Evolutionary conservation across 1,284 basidiomycete genomes (phyloP), one percentile per base, ranked within the genome.

Genomic region (Fomitopsis schrenkii): DNA sequence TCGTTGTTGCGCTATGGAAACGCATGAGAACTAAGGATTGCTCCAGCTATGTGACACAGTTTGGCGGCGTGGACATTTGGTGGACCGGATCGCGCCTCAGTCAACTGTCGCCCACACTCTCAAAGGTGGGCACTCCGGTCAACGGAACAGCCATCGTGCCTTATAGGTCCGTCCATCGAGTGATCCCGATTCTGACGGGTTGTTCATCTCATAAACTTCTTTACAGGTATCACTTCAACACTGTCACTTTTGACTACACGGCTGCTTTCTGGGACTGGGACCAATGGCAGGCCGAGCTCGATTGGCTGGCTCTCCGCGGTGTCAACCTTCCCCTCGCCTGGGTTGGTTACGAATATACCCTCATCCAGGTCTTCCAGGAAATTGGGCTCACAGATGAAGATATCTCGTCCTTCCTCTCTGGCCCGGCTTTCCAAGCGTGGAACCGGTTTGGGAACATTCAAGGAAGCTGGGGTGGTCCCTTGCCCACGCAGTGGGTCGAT

Each of bases 301-400:
- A 80, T 65, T 80, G 79, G 79, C 73, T 79, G 58, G 75, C 76
- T 0, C 72, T 80, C n/a, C 75, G 74, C 4, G 79, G 79, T 10
- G 67, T 79, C 61, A 80, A 79, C 65, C 69, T 80, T 3, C 79
- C 77, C 0, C 74, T 80, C 10, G 77, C 79, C 0, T 77, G 76
- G 75, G 73, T 76, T 8, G 80, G 79, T 0, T 76, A 79, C 59
- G 79, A 80, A 64, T 69, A 77, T 61, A 69, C 72, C 59, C 72
- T 77, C 35, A 63, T 74, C 15, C 67, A 79, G 55, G 71, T 77
- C 7, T 76, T 77, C 70, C 74, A 70, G 36, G 77, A 79, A 50
- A 70, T 69, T 15, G 79, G 79, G 8, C 68, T 79, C 55, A 65
- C 62, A 10, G 75, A 80, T 28, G 59, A 66, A 1, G 77, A 76